Base-by-base conservation (phyloP, 306 rosid genomes). In the Chamaecrista fasciculata region DNA sequence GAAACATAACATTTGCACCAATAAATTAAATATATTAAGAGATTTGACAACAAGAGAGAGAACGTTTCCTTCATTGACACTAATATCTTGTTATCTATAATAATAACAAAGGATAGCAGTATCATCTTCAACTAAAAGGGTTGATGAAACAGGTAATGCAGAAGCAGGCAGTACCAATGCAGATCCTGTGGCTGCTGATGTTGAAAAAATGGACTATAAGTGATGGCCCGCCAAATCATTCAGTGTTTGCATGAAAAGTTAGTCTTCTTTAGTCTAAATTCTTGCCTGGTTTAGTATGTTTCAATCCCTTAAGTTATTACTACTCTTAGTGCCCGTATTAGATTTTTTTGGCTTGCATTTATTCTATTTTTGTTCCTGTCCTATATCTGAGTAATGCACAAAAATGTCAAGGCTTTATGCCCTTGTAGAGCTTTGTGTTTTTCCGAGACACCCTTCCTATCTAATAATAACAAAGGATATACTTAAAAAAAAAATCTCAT, bases 71-170 rank as follows among this genome's bases (percentile, higher is more conserved):
- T n/a, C n/a, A n/a, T n/a, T n/a, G n/a, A n/a, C n/a, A n/a, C n/a
- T n/a, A n/a, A n/a, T n/a, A n/a, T n/a, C n/a, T n/a, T n/a, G n/a
- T n/a, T n/a, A n/a, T n/a, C n/a, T n/a, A n/a, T n/a, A n/a, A n/a
- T n/a, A n/a, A n/a, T n/a, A n/a, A n/a, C n/a, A n/a, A n/a, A n/a
- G n/a, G n/a, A n/a, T n/a, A n/a, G n/a, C n/a, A n/a, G n/a, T n/a
- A n/a, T n/a, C n/a, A n/a, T n/a, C n/a, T n/a, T n/a, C n/a, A n/a
- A n/a, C n/a, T 31, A 74, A 89, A 68, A 84, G 89, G 76, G 82
- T 63, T 64, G 97, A 85, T 69, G 92, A 84, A 81, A 67, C 85
- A 49, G 76, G 69, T 5, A 84, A 83, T 83, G 69, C 73, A 6
- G 96, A 86, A 49, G 78, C 70, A 10, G 75, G 49, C 55, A 70